These are phyloP conservation scores for Lasiodiplodia hormozganensis DNA, from an alignment of 2,329 filamentous ascomycete genomes.

Conservation along the genomic window DNA sequence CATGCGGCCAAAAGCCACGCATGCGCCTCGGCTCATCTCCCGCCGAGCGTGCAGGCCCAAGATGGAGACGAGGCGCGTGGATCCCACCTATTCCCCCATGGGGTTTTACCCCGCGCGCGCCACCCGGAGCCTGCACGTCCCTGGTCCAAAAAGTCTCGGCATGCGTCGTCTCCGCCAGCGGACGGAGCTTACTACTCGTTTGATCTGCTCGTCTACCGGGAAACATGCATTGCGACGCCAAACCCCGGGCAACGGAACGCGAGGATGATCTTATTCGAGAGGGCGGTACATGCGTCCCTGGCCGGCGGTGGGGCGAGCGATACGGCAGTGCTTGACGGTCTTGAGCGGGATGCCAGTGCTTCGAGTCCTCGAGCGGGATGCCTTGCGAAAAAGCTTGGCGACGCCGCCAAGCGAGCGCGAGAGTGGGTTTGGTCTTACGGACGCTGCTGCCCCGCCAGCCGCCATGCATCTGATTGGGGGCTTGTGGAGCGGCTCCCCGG, in stretches of 20 bases:
- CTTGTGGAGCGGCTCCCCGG: background rate
- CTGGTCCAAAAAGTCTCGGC: conserved; percentile 3
- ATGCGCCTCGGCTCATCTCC: conserved; percentile 4
- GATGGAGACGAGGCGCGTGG: background rate
- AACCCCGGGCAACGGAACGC: background rate
- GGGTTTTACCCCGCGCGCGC: conserved; percentile 3
- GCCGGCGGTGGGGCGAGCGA: background rate
- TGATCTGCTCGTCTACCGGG: background rate
- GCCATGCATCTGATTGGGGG: background rate
- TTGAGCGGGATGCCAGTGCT: background rate
- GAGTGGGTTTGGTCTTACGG: conserved; percentile 3
- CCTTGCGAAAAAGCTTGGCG: conserved; percentile 10
- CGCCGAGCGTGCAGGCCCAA: background rate
- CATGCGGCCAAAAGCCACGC: background rate
- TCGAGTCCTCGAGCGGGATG: background rate
- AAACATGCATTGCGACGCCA: background rate
- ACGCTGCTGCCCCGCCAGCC: background rate
- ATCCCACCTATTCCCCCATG: background rate
- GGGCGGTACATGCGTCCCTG: background rate
- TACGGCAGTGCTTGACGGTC: background rate
- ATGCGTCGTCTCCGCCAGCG: background rate
- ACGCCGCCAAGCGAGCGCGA: conserved; percentile 1
- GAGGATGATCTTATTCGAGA: background rate
- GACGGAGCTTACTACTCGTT: background rate
- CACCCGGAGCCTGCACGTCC: background rate